Percentiles rank a stretch among this genome's conserved stretches.
These are phyloP conservation scores for Eucommia ulmoides DNA, from an alignment of 257 asterid species.

Conservation along the genomic window DNA sequence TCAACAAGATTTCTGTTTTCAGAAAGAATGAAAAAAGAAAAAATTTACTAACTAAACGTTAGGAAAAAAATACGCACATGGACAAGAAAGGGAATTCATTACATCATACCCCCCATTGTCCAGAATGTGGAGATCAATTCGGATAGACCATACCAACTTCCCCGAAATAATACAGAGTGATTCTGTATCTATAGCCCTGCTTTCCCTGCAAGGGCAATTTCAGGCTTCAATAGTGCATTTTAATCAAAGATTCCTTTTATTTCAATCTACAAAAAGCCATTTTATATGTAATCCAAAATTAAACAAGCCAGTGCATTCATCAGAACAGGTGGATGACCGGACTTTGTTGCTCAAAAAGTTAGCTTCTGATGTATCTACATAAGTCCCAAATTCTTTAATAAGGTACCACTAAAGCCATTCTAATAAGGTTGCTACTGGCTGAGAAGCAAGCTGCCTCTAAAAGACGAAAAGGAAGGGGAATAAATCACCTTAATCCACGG, in stretches of 20 bases:
- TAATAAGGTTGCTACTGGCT: too few species aligned
- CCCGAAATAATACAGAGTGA: constrained; percentile 91
- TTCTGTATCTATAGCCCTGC: constrained; percentile 95
- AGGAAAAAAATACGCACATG: constrained; percentile 1
- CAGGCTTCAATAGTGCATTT: too few species aligned
- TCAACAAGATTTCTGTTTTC: constrained; percentile 78
- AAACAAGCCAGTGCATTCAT: too few species aligned
- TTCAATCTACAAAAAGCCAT: too few species aligned
- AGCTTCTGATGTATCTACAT: too few species aligned
- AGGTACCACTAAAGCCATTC: too few species aligned
- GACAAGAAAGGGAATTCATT: constrained; percentile 1
- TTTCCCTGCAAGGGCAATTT: constrained; percentile 65
- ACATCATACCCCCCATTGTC: constrained; percentile 89
- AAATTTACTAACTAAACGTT: not conserved
- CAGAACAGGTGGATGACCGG: too few species aligned
- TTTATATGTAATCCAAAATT: too few species aligned
- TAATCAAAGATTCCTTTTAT: too few species aligned
- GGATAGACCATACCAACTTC: constrained; percentile 93
- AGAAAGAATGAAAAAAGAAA: constrained; percentile 4
- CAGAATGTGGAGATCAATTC: constrained; percentile 75
- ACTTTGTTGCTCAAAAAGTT: too few species aligned
- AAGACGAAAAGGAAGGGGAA: constrained; percentile 2
- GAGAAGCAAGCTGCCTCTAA: not conserved
- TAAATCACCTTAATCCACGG: constrained; percentile 87
- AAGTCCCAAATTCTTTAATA: too few species aligned